Evolutionary conservation across 2,329 filamentous ascomycete genomes (phyloP).

Genomic region (Fusarium denticulatum): DNA sequence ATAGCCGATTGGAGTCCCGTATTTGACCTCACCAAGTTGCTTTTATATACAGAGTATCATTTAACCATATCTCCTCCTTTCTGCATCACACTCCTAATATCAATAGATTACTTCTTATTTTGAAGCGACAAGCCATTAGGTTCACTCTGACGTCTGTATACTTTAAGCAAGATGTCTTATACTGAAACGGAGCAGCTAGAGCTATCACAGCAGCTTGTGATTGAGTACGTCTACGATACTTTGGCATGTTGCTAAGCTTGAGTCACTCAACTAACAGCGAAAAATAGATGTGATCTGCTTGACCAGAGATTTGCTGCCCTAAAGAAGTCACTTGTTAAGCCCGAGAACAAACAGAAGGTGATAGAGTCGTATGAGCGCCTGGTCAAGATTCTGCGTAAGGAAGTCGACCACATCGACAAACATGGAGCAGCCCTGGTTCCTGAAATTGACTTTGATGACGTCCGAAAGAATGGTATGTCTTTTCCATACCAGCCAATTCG

Average conservation of each 20-base stretch:
- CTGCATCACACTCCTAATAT: not conserved
- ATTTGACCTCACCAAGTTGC: fast-evolving
- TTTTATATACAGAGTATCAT: not conserved
- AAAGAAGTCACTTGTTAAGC: not conserved
- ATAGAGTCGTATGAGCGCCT: not conserved
- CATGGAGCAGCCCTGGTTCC: not conserved
- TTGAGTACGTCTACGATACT: not conserved
- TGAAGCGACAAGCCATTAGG: fast-evolving
- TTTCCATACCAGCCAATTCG: not conserved
- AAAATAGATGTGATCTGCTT: not conserved
- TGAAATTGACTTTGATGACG: not conserved
- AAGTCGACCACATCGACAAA: not conserved
- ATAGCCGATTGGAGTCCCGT: not conserved
- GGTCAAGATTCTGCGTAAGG: not conserved
- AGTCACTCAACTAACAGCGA: not conserved
- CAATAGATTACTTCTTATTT: fast-evolving
- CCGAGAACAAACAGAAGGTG: not conserved
- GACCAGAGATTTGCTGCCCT: not conserved
- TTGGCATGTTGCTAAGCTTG: no score
- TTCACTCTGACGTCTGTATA: no score
- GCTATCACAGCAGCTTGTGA: not conserved
- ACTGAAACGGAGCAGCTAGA: not conserved
- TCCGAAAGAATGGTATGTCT: not conserved
- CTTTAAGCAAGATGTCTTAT: not conserved
- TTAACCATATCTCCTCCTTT: no score